Base-by-base conservation (phyloP, 331 rosid genomes). In the Acacia concinna region DNA sequence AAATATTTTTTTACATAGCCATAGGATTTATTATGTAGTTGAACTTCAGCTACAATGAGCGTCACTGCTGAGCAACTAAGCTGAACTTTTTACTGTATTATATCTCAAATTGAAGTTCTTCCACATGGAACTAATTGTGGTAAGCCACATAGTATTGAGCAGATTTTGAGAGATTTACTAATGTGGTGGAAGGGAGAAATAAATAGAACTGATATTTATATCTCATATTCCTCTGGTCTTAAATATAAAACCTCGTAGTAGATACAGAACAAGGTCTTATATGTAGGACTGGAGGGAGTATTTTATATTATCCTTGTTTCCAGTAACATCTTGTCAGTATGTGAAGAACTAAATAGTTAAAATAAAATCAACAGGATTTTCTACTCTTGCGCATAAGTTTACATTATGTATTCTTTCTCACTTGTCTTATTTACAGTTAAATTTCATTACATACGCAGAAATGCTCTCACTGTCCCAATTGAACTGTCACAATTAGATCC, bases 161-260 rank as follows among this genome's bases (percentile, higher is more conserved):
- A 69, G 57, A 11, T 76, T 75, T 62, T 76, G 78, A n/a, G 62
- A 15, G 15, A 37, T 20, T 75, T 47, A 76, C 65, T 18, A 68
- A 12, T 25, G 34, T 44, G 57, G 25, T 54, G 34, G 38, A 75
- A 57, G 60, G 67, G 43, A n/a, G n/a, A n/a, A n/a, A n/a, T n/a
- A n/a, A 40, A 40, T 40, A 40, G 44, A 40, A 40, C 10, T 8
- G 10, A 40, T 40, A 40, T 40, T 40, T 11, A 40, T 4, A 40
- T 5, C 9, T 40, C 41, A 38, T n/a, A n/a, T n/a, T n/a, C n/a
- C n/a, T n/a, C n/a, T n/a, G n/a, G n/a, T n/a, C n/a, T n/a, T n/a
- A n/a, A n/a, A n/a, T n/a, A n/a, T n/a, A n/a, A n/a, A n/a, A n/a
- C n/a, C n/a, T n/a, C n/a, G n/a, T n/a, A n/a, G n/a, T n/a, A n/a